Conservation (phyloP, 345 rosid species). For the Sisymbrium altissimum region DNA sequence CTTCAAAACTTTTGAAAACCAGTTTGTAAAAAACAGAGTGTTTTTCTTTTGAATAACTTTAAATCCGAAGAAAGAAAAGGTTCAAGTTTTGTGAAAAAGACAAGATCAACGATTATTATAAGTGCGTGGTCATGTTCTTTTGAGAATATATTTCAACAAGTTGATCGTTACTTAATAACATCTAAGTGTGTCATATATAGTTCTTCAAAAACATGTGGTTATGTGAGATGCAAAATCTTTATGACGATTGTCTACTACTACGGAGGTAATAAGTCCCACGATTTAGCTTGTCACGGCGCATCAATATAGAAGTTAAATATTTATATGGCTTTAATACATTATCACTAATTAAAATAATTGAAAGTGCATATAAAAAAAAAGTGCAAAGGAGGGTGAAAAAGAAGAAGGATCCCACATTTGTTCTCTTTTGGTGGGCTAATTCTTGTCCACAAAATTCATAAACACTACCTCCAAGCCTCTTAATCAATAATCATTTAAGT, state of each 20-base stretch:
- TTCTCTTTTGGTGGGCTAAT: constrained; percentile 25
- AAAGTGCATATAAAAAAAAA: constrained; percentile 15
- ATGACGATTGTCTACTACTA: constrained; percentile 5
- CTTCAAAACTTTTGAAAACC: no score
- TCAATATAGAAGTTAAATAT: constrained; percentile 14
- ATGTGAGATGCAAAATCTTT: constrained; percentile 15
- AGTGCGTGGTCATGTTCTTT: constrained; percentile 12
- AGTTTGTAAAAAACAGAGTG: no score
- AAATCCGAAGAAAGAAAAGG: background rate
- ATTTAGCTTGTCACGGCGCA: constrained; percentile 32
- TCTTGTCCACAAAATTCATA: constrained; percentile 26
- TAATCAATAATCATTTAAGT: background rate
- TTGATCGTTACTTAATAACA: constrained; percentile 5
- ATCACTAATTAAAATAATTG: constrained; percentile 19
- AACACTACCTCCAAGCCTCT: constrained; percentile 13
- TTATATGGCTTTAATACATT: constrained; percentile 17
- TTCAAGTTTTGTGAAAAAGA: background rate
- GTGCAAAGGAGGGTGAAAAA: constrained; percentile 5
- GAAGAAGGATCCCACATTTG: constrained; percentile 12
- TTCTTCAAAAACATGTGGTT: constrained; percentile 21
- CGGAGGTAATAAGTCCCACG: constrained; percentile 5
- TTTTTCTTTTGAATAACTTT: no score
- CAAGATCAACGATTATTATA: background rate
- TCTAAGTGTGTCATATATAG: background rate
- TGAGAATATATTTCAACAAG: constrained; percentile 3